These are phyloP conservation scores for Chaetomium tenue DNA, from an alignment of 495 filamentous ascomycete species.

Conservation along the genomic window DNA sequence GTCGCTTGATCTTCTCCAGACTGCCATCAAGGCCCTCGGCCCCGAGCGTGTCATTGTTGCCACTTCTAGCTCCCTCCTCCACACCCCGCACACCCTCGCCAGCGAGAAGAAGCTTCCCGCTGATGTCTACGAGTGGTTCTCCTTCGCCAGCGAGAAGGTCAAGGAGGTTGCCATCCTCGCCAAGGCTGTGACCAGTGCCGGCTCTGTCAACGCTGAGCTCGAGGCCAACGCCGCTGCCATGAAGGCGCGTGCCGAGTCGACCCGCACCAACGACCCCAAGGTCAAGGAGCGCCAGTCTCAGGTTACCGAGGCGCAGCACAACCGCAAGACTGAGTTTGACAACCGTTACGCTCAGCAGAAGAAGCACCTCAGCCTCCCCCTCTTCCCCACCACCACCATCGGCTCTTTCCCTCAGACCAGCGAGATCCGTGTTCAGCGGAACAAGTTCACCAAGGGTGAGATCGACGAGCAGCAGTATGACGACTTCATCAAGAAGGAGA, in stretches of 20 bases:
- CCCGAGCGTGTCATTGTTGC: slow-evolving; percentile 94
- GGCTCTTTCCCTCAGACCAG: slow-evolving; percentile 99
- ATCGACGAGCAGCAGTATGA: slow-evolving; percentile 91
- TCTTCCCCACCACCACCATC: slow-evolving; percentile 98
- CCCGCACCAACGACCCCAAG: slow-evolving; percentile 90
- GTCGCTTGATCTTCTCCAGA: slow-evolving; percentile 83
- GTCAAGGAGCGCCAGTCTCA: slow-evolving; percentile 93
- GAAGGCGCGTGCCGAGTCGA: slow-evolving; percentile 81
- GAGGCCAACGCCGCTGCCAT: slow-evolving; percentile 93
- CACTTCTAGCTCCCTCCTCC: slow-evolving; percentile 93
- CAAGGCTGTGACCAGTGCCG: slow-evolving; percentile 90
- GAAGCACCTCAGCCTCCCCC: slow-evolving; percentile 81
- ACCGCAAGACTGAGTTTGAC: slow-evolving; percentile 86
- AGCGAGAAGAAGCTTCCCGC: slow-evolving; percentile 94
- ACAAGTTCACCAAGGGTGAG: slow-evolving; percentile 97
- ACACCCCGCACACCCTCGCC: slow-evolving; percentile 94
- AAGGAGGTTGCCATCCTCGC: slow-evolving; percentile 87
- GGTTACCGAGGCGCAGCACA: slow-evolving; percentile 79
- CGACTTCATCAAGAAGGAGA: slow-evolving; percentile 98
- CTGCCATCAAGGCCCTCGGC: slow-evolving; percentile 87
- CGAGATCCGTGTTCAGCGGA: slow-evolving; percentile 92
- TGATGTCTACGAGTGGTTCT: slow-evolving; percentile 97
- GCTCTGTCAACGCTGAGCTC: slow-evolving; percentile 76
- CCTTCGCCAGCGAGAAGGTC: slow-evolving; percentile 94
- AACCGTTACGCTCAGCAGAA: slow-evolving; percentile 80